These are phyloP conservation scores for Ophiosphaerella herpotricha DNA, from an alignment of 2,329 filamentous ascomycete species.

Conservation along the genomic window DNA sequence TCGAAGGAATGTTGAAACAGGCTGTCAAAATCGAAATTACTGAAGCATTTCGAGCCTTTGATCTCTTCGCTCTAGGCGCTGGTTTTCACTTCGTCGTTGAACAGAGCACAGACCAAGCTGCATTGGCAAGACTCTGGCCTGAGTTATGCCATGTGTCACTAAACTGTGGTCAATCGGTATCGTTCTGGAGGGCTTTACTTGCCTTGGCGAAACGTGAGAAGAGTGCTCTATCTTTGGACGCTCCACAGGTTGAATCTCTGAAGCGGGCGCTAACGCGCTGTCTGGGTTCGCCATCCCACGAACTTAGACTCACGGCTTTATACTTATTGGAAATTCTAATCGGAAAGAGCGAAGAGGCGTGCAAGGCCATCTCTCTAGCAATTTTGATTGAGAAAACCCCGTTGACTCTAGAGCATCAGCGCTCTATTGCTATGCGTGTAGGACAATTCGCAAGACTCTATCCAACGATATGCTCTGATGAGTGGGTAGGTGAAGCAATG, in stretches of 20 bases:
- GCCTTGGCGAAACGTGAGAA: constrained; percentile 68
- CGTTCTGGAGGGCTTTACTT: constrained; percentile 46
- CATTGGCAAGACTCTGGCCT: constrained; percentile 60
- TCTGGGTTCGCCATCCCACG: constrained; percentile 74
- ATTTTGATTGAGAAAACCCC: constrained; percentile 80
- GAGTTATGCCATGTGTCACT: constrained; percentile 69
- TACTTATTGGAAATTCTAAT: constrained; percentile 69
- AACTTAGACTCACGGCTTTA: constrained; percentile 73
- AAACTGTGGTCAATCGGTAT: constrained; percentile 62
- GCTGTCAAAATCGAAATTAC: constrained; percentile 14
- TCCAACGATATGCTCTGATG: constrained; percentile 59
- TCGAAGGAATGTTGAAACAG: constrained; percentile 26
- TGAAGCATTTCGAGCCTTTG: constrained; percentile 6
- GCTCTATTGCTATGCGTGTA: constrained; percentile 82
- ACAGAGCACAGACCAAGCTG: constrained; percentile 60
- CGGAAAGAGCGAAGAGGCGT: constrained; percentile 53
- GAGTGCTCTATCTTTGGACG: constrained; percentile 55
- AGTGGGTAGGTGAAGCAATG: constrained; percentile 72
- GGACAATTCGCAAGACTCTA: constrained; percentile 75
- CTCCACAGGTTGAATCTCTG: constrained; percentile 64
- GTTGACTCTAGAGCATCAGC: constrained; percentile 73
- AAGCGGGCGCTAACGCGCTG: constrained; percentile 71
- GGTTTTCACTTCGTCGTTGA: constrained; percentile 74
- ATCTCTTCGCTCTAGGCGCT: constrained; percentile 71
- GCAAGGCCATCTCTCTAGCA: constrained; percentile 65